Evolutionary conservation across 306 rosid genomes (phyloP).

Genomic region (Gastrolobium villosum): DNA sequence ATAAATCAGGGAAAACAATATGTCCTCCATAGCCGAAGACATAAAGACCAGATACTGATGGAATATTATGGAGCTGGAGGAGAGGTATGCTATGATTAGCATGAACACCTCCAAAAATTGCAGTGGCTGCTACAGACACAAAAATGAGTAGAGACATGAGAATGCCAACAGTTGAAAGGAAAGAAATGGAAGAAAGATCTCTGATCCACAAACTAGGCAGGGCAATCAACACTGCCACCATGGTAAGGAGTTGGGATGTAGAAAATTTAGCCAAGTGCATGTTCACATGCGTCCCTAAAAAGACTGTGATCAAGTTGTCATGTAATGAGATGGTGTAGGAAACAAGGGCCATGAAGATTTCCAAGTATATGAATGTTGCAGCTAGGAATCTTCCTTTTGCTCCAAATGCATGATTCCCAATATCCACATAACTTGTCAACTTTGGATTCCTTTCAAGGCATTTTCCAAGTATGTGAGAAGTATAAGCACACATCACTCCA

Average conservation of each 20-base stretch:
- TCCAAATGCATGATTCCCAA: constrained; percentile 79
- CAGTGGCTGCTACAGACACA: constrained; percentile 59
- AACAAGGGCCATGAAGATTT: constrained; percentile 80
- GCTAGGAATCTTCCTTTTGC: constrained; percentile 62
- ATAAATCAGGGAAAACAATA: constrained; percentile 76
- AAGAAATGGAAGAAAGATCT: constrained; percentile 72
- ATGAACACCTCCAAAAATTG: constrained; percentile 58
- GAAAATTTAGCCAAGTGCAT: constrained; percentile 52
- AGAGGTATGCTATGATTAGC: constrained; percentile 58
- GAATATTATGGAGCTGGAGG: constrained; percentile 64
- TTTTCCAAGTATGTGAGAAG: constrained; percentile 65
- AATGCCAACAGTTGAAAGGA: constrained; percentile 71
- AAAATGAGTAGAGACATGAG: constrained; percentile 71
- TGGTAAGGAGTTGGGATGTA: constrained; percentile 61
- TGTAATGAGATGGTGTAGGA: constrained; percentile 88
- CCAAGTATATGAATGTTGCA: constrained; percentile 63
- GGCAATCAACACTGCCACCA: constrained; percentile 61
- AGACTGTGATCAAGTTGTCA: constrained; percentile 64
- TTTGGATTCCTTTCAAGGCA: constrained; percentile 69
- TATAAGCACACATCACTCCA: constrained; percentile 64
- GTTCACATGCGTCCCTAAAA: constrained; percentile 53
- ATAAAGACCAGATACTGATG: constrained; percentile 75
- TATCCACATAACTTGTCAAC: constrained; percentile 65
- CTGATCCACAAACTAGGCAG: constrained; percentile 79
- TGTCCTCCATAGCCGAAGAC: constrained; percentile 76